phyloP scores from a whole-genome alignment of 2,329 filamentous ascomycete genomes.

The Aspergillus brasiliensis region DNA sequence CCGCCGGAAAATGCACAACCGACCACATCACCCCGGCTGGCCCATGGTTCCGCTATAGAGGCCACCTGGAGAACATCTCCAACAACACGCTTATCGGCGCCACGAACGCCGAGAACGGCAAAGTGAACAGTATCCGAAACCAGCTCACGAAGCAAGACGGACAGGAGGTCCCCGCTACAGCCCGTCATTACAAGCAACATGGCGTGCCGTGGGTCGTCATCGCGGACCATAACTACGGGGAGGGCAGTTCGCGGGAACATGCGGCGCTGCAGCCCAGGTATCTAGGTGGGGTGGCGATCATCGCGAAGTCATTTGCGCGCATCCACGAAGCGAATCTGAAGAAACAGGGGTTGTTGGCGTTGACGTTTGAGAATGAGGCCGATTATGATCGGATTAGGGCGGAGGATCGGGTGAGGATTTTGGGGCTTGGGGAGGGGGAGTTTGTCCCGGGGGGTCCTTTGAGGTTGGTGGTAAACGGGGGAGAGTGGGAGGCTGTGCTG shows the following conservation, averaged over 20 bases:
- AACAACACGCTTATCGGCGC: neutral
- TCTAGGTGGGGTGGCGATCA: neutral
- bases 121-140: neutral
- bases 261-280: slow-evolving; percentile 3
- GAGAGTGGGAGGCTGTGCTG: neutral
- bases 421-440: neutral
- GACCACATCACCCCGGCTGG: slow-evolving; percentile 1
- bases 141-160: neutral
- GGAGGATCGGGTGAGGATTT: neutral
- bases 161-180: neutral
- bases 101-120: neutral
- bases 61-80: slow-evolving; percentile 3
- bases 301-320: neutral
- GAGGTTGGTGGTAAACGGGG: neutral
- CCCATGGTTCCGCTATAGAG: slow-evolving; percentile 1
- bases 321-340: neutral
- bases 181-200: neutral
- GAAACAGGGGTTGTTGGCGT: neutral
- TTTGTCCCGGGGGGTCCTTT: neutral
- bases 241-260: slow-evolving; percentile 1
- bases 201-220: neutral
- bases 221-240: neutral
- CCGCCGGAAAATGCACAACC: neutral
- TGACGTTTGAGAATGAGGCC: neutral
- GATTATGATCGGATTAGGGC: neutral